Evolutionary conservation across 805 yeast genomes (phyloP), one percentile per base, ranked within the genome.

Genomic region (Suhomyces tanzawaensis): DNA sequence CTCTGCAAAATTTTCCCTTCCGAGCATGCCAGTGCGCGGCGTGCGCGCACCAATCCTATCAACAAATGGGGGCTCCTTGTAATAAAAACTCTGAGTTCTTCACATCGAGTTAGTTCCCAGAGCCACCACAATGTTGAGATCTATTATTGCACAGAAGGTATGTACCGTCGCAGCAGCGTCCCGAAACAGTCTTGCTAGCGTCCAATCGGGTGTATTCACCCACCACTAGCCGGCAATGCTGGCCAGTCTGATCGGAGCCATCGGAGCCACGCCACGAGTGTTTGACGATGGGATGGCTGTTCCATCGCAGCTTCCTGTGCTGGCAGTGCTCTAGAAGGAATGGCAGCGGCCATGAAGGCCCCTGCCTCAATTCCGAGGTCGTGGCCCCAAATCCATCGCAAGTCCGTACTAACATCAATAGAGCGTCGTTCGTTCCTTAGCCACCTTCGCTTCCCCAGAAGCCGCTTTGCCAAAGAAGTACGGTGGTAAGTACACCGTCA

Each of bases 401-500:
- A 18, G 9, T 15, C n/a, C 12, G 17, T 56, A 60, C 69, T 62
- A 60, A 59, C 63, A 32, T 17, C 25, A n/a, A n/a, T 49, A 67
- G 68, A 46, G 55, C 41, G 46, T 64, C 29, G 34, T 58, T 40
- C 71, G 74, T 59, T 48, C 63, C 38, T 60, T 69, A 44, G 85
- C 88, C 42, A 74, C 87, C 35, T 63, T 74, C 40, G 76, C 80
- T 40, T 66, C 81, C 19, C 74, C 83, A 39, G 85, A 79, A 61
- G 56, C 76, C 44, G 76, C 76, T 47, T 72, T 85, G 57, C 95
- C 95, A 57, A 87, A 87, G 73, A 85, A 86, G 69, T 89, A 87
- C 71, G 98, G 98, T 53, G 96, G 96, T 46, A 82, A 82, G 62
- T 90, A 79, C 76, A 85, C 91, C 37, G 96, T 93, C 41, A 91